Evolutionary conservation across 331 rosid genomes (phyloP).

Genomic region (Dryas integrifolia): DNA sequence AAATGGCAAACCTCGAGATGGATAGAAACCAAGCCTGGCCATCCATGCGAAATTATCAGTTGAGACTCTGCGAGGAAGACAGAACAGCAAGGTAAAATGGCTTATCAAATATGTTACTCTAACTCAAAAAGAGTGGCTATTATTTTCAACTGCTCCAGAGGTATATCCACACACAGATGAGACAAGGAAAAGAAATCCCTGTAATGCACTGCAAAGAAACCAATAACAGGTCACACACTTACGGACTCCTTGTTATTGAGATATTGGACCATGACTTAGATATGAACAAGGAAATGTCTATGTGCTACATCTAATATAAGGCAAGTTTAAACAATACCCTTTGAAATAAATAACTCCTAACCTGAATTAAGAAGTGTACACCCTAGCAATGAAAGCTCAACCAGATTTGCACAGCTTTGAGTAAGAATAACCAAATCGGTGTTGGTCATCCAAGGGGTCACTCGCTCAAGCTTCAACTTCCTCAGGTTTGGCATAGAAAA

Average conservation of each 20-base stretch:
- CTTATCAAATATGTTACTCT: background rate
- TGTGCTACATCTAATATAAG: background rate
- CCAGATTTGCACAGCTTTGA: conserved; percentile 55
- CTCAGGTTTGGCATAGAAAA: conserved; percentile 52
- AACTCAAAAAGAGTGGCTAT: background rate
- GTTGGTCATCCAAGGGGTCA: conserved; percentile 81
- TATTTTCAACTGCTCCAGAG: background rate
- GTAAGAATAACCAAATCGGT: conserved; percentile 56
- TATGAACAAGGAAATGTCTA: background rate
- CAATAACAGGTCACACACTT: conserved; percentile 2
- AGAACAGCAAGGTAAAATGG: conserved; percentile 9
- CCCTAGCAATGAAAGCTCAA: conserved; percentile 70
- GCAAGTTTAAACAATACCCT: background rate
- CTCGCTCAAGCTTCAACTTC: conserved; percentile 67
- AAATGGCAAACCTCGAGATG: conserved; percentile 71
- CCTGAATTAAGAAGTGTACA: conserved; percentile 72
- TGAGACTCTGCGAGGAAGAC: conserved; percentile 60
- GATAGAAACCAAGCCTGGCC: conserved; percentile 84
- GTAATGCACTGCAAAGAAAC: background rate
- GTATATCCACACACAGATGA: background rate
- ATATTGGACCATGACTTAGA: background rate
- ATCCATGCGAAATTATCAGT: conserved; percentile 63
- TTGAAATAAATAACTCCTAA: conserved; percentile 29
- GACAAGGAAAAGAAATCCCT: background rate
- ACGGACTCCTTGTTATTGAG: background rate